Percentiles rank a stretch among this genome's conserved stretches.
Evolutionary conservation across 192 early-diverging fungal species (phyloP).

Genomic region (Mortierella alpina): DNA sequence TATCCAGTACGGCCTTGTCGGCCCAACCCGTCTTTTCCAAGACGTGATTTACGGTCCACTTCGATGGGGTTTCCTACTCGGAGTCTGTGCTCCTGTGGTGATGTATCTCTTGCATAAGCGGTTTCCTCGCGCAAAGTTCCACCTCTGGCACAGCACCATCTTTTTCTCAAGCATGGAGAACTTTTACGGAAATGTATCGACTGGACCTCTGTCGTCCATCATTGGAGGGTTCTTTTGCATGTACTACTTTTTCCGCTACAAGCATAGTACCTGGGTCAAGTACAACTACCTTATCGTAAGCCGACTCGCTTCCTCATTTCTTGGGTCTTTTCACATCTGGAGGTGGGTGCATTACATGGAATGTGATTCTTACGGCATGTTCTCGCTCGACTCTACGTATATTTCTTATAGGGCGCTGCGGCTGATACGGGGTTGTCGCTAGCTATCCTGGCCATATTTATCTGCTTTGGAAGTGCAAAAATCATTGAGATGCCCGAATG

Average conservation of each 20-base stretch:
- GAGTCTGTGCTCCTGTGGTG: slow-evolving; percentile 42
- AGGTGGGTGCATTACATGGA: no score
- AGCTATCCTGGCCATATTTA: slow-evolving; percentile 46
- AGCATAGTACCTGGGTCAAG: slow-evolving; percentile 53
- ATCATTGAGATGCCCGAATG: slow-evolving; percentile 47
- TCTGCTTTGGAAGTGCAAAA: slow-evolving; percentile 45
- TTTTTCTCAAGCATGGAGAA: slow-evolving; percentile 57
- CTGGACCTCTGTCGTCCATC: slow-evolving; percentile 52
- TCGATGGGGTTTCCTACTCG: slow-evolving; percentile 57
- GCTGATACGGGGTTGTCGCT: slow-evolving; percentile 51
- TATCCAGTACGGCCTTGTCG: slow-evolving; percentile 54
- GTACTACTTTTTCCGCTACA: slow-evolving; percentile 58
- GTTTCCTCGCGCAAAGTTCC: slow-evolving; percentile 56
- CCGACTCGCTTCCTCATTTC: no score
- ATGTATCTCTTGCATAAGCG: slow-evolving; percentile 56
- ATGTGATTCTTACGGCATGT: no score
- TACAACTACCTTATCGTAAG: slow-evolving; percentile 50
- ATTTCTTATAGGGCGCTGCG: slow-evolving; percentile 25
- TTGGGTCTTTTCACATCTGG: no score
- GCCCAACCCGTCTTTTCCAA: slow-evolving; percentile 48
- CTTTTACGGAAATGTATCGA: slow-evolving; percentile 57
- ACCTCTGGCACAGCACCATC: slow-evolving; percentile 57
- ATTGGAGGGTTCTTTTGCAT: slow-evolving; percentile 59
- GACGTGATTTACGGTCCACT: slow-evolving; percentile 54
- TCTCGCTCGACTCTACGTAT: no score